Evolutionary conservation across 352 stramenopile species (phyloP).

Genomic region (Albugo laibachii): DNA sequence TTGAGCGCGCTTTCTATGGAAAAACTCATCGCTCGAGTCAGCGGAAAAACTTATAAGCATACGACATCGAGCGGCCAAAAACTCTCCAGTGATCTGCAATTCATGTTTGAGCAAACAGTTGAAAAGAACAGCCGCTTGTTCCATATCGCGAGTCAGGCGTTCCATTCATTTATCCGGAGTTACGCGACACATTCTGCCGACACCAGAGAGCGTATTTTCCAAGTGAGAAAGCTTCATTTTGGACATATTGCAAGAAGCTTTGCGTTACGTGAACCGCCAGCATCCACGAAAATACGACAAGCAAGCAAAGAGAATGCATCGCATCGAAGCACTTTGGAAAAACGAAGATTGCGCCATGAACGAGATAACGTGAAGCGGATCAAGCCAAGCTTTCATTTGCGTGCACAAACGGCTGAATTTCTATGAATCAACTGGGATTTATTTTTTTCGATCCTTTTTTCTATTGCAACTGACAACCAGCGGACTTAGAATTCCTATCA

Average conservation of each 20-base stretch:
- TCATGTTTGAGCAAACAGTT: constrained; percentile 64
- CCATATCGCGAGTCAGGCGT: constrained; percentile 70
- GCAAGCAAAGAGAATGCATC: constrained; percentile 29
- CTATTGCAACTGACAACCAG: no score
- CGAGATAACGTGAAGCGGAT: no score
- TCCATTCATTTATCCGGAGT: constrained; percentile 84
- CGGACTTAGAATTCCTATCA: no score
- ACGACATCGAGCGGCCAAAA: constrained; percentile 24
- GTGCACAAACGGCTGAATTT: no score
- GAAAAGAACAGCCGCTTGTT: constrained; percentile 72
- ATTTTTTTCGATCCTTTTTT: no score
- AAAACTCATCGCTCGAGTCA: constrained; percentile 54
- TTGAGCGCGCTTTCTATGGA: constrained; percentile 74
- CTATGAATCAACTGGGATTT: no score
- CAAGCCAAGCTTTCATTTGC: no score
- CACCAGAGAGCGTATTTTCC: constrained; percentile 76
- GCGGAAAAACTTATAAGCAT: constrained; percentile 12
- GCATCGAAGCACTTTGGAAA: constrained; percentile 64
- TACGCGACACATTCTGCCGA: constrained; percentile 85
- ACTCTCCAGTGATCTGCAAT: constrained; percentile 62
- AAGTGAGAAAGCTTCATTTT: constrained; percentile 84
- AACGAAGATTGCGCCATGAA: constrained; percentile 48
- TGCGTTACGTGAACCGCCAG: constrained; percentile 63
- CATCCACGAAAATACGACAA: constrained; percentile 59
- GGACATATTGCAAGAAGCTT: constrained; percentile 89